A percentile compares a stretch with the other conserved stretches of the same genome.
Evolutionary conservation across 176 grass and related monocot species (phyloP).

Genomic region (Cymbopogon citratus): DNA sequence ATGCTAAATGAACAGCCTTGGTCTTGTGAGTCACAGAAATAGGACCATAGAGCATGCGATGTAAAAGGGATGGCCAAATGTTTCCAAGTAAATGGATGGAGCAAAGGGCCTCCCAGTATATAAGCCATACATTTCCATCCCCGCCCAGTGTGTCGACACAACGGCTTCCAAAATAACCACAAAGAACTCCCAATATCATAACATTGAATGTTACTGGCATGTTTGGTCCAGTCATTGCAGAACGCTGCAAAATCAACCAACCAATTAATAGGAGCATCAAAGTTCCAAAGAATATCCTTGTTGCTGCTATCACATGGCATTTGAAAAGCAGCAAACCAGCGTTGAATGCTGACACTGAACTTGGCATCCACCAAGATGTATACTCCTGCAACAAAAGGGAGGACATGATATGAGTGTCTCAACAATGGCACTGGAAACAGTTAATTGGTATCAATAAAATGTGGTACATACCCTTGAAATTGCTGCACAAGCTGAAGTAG

Average conservation of each 20-base stretch:
- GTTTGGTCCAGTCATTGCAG: constrained; percentile 39
- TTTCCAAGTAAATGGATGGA: constrained; percentile 74
- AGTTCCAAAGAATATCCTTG: constrained; percentile 53
- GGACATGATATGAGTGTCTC: not conserved
- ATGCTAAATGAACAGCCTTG: constrained; percentile 29
- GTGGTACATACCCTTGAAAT: no score
- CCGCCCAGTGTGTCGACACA: constrained; percentile 76
- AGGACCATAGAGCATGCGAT: constrained; percentile 60
- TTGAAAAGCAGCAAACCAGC: constrained; percentile 50
- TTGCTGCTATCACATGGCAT: constrained; percentile 60
- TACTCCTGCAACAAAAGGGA: constrained; percentile 47
- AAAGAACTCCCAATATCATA: constrained; percentile 61
- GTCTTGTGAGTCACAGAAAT: constrained; percentile 36
- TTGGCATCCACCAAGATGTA: constrained; percentile 85
- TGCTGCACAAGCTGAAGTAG: no score
- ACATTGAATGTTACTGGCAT: constrained; percentile 94
- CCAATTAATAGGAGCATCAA: constrained; percentile 61
- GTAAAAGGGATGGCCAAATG: constrained; percentile 50
- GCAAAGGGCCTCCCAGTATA: constrained; percentile 78
- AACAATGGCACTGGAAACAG: not conserved
- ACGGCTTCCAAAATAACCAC: constrained; percentile 65
- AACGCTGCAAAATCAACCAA: constrained; percentile 65
- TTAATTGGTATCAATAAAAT: not conserved
- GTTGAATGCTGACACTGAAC: constrained; percentile 55
- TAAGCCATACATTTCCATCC: constrained; percentile 62